A percentile compares a stretch with the other conserved stretches of the same genome.
These are phyloP conservation scores for Akanthomyces uredinophilus DNA, from an alignment of 2,329 filamentous ascomycete species.

Conservation along the genomic window DNA sequence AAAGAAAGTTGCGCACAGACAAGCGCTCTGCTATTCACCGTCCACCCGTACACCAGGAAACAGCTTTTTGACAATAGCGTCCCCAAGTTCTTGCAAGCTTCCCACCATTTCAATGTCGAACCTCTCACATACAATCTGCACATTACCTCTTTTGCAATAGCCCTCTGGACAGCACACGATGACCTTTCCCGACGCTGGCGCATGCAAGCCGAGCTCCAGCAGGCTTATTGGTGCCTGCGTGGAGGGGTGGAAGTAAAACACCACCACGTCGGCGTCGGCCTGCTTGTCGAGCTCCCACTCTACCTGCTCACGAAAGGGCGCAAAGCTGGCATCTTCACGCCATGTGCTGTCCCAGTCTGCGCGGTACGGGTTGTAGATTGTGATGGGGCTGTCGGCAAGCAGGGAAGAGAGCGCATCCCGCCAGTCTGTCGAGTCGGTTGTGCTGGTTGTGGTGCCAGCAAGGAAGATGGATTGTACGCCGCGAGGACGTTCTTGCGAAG, in stretches of 20 bases:
- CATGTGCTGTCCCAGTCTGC: conserved; percentile 48
- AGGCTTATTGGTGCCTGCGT: conserved; percentile 51
- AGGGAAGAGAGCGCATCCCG: conserved; percentile 35
- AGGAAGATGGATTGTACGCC: conserved; percentile 43
- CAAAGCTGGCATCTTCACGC: conserved; percentile 39
- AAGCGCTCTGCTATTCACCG: background rate
- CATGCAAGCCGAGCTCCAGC: conserved; percentile 52
- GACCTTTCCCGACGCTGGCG: conserved; percentile 30
- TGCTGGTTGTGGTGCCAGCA: conserved; percentile 49
- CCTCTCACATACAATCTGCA: conserved; percentile 47
- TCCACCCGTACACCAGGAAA: background rate
- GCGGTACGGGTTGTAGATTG: conserved; percentile 51
- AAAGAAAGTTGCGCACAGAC: too few relatives aligned
- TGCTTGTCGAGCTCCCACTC: conserved; percentile 54
- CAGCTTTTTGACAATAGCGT: conserved; percentile 29
- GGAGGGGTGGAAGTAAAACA: conserved; percentile 47
- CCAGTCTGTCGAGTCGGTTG: conserved; percentile 39
- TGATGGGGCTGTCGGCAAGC: conserved; percentile 42
- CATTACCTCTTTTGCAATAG: conserved; percentile 53
- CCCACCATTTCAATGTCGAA: conserved; percentile 41
- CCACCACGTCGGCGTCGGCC: conserved; percentile 43
- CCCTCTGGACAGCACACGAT: conserved; percentile 46
- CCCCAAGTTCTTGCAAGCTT: conserved; percentile 33
- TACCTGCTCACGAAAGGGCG: conserved; percentile 46
- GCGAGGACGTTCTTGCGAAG: conserved; percentile 17